These are phyloP conservation scores for Solanum ossicruentum DNA, from an alignment of 257 asterid genomes.

Conservation along the genomic window DNA sequence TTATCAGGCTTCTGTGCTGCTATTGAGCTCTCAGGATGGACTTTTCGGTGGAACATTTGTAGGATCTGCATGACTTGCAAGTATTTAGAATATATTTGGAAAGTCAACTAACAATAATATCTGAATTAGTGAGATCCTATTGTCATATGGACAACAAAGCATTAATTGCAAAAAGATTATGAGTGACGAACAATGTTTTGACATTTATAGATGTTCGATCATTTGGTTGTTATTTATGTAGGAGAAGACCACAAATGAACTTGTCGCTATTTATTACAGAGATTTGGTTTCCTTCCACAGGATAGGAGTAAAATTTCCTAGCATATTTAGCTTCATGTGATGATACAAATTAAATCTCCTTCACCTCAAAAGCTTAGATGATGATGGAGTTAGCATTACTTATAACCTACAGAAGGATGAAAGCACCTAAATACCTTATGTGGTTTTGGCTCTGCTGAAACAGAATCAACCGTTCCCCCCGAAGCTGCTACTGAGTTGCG, in stretches of 20 bases:
- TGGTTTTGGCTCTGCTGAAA: slow-evolving; percentile 54
- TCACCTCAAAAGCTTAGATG: not conserved
- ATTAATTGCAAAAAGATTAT: not conserved
- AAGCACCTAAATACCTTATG: slow-evolving; percentile 33
- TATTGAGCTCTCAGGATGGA: slow-evolving; percentile 74
- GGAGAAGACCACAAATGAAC: not conserved
- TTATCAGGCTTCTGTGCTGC: slow-evolving; percentile 16
- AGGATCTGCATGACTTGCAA: slow-evolving; percentile 46
- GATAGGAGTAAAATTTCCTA: not conserved
- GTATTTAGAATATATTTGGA: not conserved
- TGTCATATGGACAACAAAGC: not conserved
- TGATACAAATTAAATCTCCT: not conserved
- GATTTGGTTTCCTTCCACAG: not conserved
- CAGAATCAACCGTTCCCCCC: slow-evolving; percentile 34
- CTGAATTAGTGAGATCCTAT: not conserved
- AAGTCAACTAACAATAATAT: not conserved
- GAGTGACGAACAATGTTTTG: not conserved
- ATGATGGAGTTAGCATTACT: not conserved
- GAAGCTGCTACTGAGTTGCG: slow-evolving; percentile 22
- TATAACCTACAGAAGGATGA: not conserved
- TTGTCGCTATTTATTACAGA: not conserved
- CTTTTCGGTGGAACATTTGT: slow-evolving; percentile 83
- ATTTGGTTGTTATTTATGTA: not conserved
- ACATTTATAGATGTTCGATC: not conserved
- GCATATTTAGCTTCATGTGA: not conserved